Evolutionary conservation across 768 basidiomycete species (phyloP), one percentile per base, ranked within the genome.

Genomic region (Russula earlei): DNA sequence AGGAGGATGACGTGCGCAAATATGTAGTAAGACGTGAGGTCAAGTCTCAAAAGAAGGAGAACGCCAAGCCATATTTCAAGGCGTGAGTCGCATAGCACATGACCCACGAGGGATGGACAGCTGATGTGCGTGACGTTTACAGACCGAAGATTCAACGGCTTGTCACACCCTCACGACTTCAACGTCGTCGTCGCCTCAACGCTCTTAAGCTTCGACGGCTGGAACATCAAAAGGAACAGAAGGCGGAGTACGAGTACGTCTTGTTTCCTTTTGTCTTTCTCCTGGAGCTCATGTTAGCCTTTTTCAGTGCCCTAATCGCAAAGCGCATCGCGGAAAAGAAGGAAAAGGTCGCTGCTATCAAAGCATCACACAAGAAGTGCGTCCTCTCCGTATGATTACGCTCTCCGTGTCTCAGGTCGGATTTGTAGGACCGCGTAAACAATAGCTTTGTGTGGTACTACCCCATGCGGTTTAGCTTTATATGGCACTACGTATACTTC

Each of bases 1-100:
- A 98, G 82, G 87, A 94, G 67, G 95, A 99, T 68, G 95, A 98
- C 76, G 95, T 99, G 57, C 83, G 91, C 75, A 94, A 96, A 75
- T 97, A 95, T 72, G 94, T 96, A 63, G 84, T 97, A 65, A 77
- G 92, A 66, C 77, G 94, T 64, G 93, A 96, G 76, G 91, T 98
- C 43, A 84, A 74, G 73, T 85, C 83, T 70, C 63, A 76, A 67
- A 96, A 94, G 85, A 96, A 95, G 79, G 80, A 82, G 67, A 74
- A 78, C 62, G 89, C 85, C 49, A 96, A 96, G 78, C 87, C 93
- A 43, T 95, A 93, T 75, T 91, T 86, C 75, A 99, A 99, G 79
- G 91, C 94, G 88, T 92, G 68, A 71, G 86, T 85, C 7, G 4
- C 14, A 14, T 36, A 6, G 7, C 20, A 20, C 4, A 29, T 19